phyloP scores from a whole-genome alignment of 148 eudicot genomes.

The Diospyros lotus region DNA sequence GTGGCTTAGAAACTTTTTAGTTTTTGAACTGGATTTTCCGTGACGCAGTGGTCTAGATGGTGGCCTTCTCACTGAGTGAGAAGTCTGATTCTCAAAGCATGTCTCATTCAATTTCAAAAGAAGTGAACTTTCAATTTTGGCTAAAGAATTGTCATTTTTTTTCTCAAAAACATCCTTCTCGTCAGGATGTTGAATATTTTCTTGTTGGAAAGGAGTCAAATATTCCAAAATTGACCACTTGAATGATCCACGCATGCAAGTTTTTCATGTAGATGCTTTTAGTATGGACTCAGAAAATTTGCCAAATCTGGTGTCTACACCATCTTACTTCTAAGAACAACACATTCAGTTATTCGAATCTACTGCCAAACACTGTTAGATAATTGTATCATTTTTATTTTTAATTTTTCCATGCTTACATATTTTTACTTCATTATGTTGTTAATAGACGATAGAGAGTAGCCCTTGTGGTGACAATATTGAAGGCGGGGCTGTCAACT shows the following conservation, averaged over 20 bases:
- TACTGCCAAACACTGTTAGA: background rate
- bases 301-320: background rate
- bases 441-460: conserved; percentile 87
- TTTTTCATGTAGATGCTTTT: background rate
- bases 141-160: background rate
- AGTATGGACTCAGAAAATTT: too few relatives aligned
- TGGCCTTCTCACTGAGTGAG: too few relatives aligned
- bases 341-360: background rate
- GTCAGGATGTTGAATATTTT: background rate
- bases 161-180: too few relatives aligned
- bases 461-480: conserved; percentile 84
- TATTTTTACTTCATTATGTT: conserved; percentile 10
- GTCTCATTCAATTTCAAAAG: background rate
- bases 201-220: background rate
- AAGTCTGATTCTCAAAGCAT: background rate
- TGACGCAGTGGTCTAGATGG: too few relatives aligned
- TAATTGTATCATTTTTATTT: background rate
- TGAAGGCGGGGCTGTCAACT: conserved; percentile 84
- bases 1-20: background rate
- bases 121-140: background rate
- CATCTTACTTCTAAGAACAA: background rate
- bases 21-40: too few relatives aligned
- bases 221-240: background rate
- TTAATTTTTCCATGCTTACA: background rate
- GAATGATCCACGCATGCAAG: background rate